Conservation (phyloP, 176 grass and related monocot genomes). For the Themeda triandra region DNA sequence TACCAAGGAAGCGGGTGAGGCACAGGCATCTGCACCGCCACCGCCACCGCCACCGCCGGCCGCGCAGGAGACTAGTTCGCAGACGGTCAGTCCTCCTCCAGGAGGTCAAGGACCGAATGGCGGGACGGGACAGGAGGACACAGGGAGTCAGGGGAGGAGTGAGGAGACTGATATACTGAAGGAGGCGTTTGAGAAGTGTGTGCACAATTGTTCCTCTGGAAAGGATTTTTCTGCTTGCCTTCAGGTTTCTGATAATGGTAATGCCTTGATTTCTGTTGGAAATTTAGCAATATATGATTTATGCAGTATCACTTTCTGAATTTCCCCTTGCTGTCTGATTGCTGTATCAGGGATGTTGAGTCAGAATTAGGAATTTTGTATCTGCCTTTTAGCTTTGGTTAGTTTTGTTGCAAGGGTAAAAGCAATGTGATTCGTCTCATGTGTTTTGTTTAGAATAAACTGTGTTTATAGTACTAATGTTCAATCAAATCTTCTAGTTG, state of each 20-base stretch:
- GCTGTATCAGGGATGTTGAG: background rate
- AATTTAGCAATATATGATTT: background rate
- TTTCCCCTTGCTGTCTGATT: background rate
- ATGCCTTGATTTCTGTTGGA: background rate
- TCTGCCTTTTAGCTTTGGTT: background rate
- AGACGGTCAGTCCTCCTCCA: background rate
- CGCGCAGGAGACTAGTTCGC: background rate
- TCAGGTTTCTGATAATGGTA: conserved; percentile 32
- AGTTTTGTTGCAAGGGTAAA: background rate
- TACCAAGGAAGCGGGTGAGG: background rate
- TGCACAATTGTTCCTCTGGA: background rate
- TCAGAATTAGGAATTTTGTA: background rate
- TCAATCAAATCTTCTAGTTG: too few species aligned
- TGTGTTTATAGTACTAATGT: background rate
- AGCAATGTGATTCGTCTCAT: background rate
- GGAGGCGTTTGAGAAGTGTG: conserved; percentile 7
- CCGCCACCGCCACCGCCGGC: background rate
- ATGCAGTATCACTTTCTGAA: background rate
- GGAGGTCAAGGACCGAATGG: background rate
- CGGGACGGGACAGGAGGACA: background rate
- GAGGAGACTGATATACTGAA: background rate
- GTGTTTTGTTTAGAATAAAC: conserved; percentile 15
- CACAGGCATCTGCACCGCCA: background rate
- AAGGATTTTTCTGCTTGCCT: conserved; percentile 34
- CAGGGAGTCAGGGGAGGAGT: background rate